These are phyloP conservation scores for Elongisporangium prolatum DNA, from an alignment of 352 stramenopile species.

Conservation along the genomic window DNA sequence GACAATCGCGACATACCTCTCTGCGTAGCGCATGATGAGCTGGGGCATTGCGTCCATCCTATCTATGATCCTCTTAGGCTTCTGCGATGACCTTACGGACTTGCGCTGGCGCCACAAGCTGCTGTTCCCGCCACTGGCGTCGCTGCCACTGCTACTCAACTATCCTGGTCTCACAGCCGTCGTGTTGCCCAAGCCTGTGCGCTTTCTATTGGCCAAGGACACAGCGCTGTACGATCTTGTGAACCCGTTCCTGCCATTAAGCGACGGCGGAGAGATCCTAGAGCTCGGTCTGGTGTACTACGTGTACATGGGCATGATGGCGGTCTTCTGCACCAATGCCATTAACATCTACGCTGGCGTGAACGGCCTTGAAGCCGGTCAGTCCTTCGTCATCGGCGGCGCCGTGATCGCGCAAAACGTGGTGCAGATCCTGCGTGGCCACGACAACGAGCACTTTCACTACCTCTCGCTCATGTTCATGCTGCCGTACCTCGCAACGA, in stretches of 20 bases:
- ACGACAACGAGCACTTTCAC: conserved; percentile 88
- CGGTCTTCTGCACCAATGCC: conserved; percentile 99
- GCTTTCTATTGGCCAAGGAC: conserved; percentile 67
- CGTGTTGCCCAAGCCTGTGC: conserved; percentile 88
- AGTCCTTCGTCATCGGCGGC: conserved; percentile 91
- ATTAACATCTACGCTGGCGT: conserved; percentile 99
- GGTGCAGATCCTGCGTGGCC: conserved; percentile 87
- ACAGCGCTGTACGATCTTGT: conserved; percentile 52
- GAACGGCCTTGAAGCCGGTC: conserved; percentile 97
- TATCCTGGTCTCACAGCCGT: conserved; percentile 96
- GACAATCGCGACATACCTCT: neutral
- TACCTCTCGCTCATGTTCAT: conserved; percentile 97
- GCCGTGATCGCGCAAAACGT: conserved; percentile 95
- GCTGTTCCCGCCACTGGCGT: conserved; percentile 94
- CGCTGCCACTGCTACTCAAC: conserved; percentile 94
- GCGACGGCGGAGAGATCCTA: conserved; percentile 81
- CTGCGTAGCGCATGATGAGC: conserved; percentile 60
- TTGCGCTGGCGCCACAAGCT: conserved; percentile 96
- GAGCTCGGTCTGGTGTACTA: conserved; percentile 95
- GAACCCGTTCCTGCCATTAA: conserved; percentile 58
- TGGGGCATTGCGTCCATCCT: conserved; percentile 81
- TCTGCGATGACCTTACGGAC: conserved; percentile 96
- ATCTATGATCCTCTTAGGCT: conserved; percentile 92
- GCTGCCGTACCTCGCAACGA: conserved; percentile 93
- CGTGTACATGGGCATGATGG: conserved; percentile 98